Evolutionary conservation across 2,329 filamentous ascomycete species (phyloP).

Genomic region (Apiospora aurea): DNA sequence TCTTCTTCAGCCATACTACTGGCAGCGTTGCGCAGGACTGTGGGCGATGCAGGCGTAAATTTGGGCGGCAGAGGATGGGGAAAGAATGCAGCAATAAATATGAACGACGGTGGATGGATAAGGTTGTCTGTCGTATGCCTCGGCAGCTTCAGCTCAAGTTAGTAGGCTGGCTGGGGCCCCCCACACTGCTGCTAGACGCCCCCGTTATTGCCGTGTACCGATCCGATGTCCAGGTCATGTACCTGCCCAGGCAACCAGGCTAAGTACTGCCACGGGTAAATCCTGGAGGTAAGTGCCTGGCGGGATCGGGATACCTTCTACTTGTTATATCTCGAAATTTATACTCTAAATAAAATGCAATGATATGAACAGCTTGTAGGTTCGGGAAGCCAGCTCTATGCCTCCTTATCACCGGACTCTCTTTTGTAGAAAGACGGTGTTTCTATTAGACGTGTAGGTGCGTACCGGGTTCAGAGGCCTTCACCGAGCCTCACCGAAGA

Average conservation of each 20-base stretch:
- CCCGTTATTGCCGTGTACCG: constrained; percentile 11
- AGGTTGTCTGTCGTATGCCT: constrained; percentile 15
- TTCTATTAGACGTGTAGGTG: not conserved
- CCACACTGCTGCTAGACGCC: not conserved
- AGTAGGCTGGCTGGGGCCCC: not conserved
- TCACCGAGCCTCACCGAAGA: constrained; percentile 16
- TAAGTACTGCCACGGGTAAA: not conserved
- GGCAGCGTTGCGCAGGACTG: not conserved
- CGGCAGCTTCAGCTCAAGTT: constrained; percentile 14
- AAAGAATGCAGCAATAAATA: not conserved
- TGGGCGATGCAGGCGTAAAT: not conserved
- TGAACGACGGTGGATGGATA: constrained; percentile 6
- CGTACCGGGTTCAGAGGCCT: not conserved
- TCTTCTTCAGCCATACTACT: constrained; percentile 16
- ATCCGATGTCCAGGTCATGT: constrained; percentile 9
- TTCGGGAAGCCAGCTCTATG: too few relatives aligned
- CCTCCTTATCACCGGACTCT: too few relatives aligned
- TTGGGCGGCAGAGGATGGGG: not conserved
- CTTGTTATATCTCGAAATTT: too few relatives aligned
- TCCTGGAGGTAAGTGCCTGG: not conserved
- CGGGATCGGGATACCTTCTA: too few relatives aligned
- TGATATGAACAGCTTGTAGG: too few relatives aligned
- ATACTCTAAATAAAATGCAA: too few relatives aligned
- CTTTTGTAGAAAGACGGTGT: not conserved
- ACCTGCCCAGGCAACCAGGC: not conserved